Evolutionary conservation across 1,139 yeast genomes (phyloP).

Genomic region (Nadsonia starkeyi-henricii): DNA sequence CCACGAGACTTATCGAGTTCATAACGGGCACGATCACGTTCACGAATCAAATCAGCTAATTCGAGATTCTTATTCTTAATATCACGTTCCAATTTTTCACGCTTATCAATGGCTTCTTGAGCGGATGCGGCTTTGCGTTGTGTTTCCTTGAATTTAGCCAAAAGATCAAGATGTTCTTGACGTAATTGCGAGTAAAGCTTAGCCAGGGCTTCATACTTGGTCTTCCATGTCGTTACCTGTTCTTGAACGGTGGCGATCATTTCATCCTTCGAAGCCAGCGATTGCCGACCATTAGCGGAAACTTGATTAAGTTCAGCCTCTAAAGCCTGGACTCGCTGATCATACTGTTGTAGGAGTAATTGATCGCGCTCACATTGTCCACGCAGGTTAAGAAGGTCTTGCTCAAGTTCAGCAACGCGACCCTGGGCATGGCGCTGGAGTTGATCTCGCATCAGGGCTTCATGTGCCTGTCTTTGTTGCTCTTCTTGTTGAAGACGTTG

Average conservation of each 20-base stretch:
- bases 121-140: conserved; percentile 89
- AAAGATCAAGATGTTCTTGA: conserved; percentile 74
- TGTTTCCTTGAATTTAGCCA: conserved; percentile 66
- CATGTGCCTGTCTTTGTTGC: conserved; percentile 66
- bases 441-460: conserved; percentile 54
- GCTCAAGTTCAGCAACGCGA: conserved; percentile 67
- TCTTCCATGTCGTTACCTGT: conserved; percentile 67
- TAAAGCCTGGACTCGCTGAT: conserved; percentile 66
- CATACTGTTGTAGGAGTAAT: conserved; percentile 72
- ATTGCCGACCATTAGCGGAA: conserved; percentile 56
- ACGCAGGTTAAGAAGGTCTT: conserved; percentile 60
- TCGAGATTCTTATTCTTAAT: conserved; percentile 76
- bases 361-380: conserved; percentile 85
- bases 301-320: conserved; percentile 59
- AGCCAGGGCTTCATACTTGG: conserved; percentile 80
- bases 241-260: conserved; percentile 57
- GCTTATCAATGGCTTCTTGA: conserved; percentile 76
- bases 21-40: conserved; percentile 77
- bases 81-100: conserved; percentile 74
- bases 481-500: conserved; percentile 53
- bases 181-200: conserved; percentile 82
- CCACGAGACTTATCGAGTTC: conserved; percentile 67
- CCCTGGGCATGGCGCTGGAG: conserved; percentile 68
- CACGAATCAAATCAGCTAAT: conserved; percentile 77
- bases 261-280: conserved; percentile 66